Conservation (phyloP, 768 basidiomycete genomes). For the Suillus bovinus region DNA sequence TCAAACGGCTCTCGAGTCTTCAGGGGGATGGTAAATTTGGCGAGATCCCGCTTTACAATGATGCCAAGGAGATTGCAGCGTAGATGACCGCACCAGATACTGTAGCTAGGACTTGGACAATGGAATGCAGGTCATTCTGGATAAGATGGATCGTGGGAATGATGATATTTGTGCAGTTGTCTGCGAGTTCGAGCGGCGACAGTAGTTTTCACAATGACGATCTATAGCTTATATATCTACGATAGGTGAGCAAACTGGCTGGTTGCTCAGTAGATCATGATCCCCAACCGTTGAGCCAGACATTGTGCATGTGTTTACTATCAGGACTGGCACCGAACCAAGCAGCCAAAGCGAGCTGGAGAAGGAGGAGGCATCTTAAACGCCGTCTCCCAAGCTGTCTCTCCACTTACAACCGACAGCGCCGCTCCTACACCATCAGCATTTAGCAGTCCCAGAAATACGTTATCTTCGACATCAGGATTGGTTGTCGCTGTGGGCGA, state of each 20-base stretch:
- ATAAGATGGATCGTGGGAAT: background rate
- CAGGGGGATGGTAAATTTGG: slow-evolving; percentile 33
- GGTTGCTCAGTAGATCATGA: slow-evolving; percentile 5
- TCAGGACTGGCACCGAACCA: slow-evolving; percentile 90
- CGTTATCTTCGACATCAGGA: slow-evolving; percentile 62
- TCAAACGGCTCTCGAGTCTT: slow-evolving; percentile 28
- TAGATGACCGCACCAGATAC: slow-evolving; percentile 2
- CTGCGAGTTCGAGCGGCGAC: no score
- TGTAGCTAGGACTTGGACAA: background rate
- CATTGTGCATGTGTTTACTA: slow-evolving; percentile 94
- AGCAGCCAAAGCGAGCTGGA: slow-evolving; percentile 67
- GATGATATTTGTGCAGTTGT: background rate
- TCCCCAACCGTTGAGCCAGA: slow-evolving; percentile 40
- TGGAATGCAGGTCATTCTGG: slow-evolving; percentile 2
- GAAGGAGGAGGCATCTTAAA: slow-evolving; percentile 69
- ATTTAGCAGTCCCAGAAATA: slow-evolving; percentile 63
- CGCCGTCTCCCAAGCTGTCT: slow-evolving; percentile 76
- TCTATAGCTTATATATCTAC: slow-evolving; percentile 91
- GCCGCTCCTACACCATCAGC: slow-evolving; percentile 36
- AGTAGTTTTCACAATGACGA: slow-evolving; percentile 58
- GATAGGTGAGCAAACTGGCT: slow-evolving; percentile 60
- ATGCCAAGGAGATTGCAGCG: slow-evolving; percentile 30
- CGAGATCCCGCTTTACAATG: slow-evolving; percentile 44
- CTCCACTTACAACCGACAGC: slow-evolving; percentile 32
- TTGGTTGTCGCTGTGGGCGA: slow-evolving; percentile 63